phyloP scores from a whole-genome alignment of 2,329 filamentous ascomycete species.

The Apiospora rasikravindrae region DNA sequence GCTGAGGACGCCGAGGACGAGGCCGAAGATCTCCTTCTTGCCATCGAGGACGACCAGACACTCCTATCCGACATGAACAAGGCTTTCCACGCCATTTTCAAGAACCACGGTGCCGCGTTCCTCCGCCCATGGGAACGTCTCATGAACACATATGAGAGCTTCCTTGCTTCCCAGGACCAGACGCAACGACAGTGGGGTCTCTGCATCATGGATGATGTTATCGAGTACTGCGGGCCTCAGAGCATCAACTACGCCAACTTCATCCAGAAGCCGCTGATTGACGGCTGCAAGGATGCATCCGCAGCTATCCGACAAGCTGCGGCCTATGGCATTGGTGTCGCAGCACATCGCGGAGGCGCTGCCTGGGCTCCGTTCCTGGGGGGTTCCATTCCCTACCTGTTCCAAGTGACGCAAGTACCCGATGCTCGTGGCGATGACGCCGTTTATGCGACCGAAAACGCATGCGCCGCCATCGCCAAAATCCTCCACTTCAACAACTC shows the following conservation, averaged over 20 bases:
- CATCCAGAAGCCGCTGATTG: constrained; percentile 85
- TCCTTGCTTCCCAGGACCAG: constrained; percentile 80
- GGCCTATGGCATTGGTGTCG: constrained; percentile 89
- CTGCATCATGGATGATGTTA: constrained; percentile 97
- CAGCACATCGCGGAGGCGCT: constrained; percentile 87
- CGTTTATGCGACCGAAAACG: constrained; percentile 90
- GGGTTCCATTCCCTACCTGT: constrained; percentile 78
- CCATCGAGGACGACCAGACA: constrained; percentile 96
- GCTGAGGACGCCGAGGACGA: constrained; percentile 90
- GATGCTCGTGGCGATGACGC: constrained; percentile 90
- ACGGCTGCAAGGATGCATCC: constrained; percentile 83
- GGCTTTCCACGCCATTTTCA: constrained; percentile 98
- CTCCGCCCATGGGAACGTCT: constrained; percentile 87
- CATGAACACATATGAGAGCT: constrained; percentile 82
- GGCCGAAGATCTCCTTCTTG: constrained; percentile 83
- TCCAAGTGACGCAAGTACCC: constrained; percentile 80
- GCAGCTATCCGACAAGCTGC: constrained; percentile 95
- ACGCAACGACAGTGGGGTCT: constrained; percentile 98
- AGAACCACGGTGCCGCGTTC: constrained; percentile 88
- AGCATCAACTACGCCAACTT: constrained; percentile 86
- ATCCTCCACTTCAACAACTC: constrained; percentile 87
- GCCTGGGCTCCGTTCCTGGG: constrained; percentile 89
- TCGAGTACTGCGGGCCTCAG: constrained; percentile 92
- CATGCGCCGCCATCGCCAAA: constrained; percentile 95
- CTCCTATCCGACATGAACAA: constrained; percentile 99